Percentiles rank a stretch among this genome's conserved stretches.
Evolutionary conservation across 106 monocot species (phyloP).

Genomic region (Hemerocallis citrina): DNA sequence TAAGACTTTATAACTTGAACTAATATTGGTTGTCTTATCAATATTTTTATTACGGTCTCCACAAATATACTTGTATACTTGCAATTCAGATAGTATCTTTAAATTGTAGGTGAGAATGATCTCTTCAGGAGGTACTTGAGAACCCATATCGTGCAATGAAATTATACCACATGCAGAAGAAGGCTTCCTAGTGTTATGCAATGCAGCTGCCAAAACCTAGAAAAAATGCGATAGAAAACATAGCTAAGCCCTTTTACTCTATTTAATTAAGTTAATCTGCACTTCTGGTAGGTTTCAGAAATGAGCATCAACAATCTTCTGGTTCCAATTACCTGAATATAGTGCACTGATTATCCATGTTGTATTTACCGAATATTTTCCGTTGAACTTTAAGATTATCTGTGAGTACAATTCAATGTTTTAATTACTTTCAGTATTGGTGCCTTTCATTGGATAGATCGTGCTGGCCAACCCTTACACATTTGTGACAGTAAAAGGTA

Average conservation of each 20-base stretch:
- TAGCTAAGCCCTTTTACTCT: background rate
- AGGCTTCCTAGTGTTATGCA: background rate
- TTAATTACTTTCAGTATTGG: conserved; percentile 51
- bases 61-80: too few species aligned
- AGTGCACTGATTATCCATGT: too few species aligned
- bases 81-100: too few species aligned
- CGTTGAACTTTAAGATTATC: background rate
- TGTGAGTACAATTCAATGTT: background rate
- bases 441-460: conserved; percentile 89
- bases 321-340: background rate
- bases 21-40: too few species aligned
- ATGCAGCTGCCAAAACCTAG: background rate
- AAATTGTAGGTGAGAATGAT: too few species aligned
- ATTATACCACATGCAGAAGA: background rate
- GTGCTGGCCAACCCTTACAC: conserved; percentile 32
- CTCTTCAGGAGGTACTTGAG: too few species aligned
- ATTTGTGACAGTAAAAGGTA: conserved; percentile 36
- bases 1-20: too few species aligned
- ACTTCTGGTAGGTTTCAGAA: background rate
- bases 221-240: background rate
- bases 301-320: background rate
- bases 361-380: too few species aligned
- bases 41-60: too few species aligned
- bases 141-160: too few species aligned
- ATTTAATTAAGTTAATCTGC: background rate